Evolutionary conservation across 164 flowering plant species (phyloP).

Genomic region (Chloranthus sessilifolius): DNA sequence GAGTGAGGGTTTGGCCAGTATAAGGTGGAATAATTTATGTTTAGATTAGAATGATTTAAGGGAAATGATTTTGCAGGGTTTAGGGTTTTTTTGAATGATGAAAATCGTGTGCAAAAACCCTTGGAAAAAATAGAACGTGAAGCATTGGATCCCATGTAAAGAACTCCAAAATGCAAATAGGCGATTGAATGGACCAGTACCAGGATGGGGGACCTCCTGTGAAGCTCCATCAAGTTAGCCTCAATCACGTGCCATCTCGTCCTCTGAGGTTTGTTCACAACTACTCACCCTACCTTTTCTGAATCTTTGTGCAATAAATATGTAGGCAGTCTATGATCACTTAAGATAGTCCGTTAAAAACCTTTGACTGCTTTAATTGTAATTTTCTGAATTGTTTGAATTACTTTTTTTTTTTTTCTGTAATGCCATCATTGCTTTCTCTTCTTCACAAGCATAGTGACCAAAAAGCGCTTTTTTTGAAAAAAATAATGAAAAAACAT

Average conservation of each 20-base stretch:
- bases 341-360: too few relatives aligned
- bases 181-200: slow-evolving; percentile 91
- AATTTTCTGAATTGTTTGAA: too few relatives aligned
- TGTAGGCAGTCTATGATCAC: too few relatives aligned
- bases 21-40: too few relatives aligned
- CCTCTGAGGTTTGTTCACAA: slow-evolving; percentile 41
- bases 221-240: slow-evolving; percentile 96
- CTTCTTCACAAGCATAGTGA: too few relatives aligned
- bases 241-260: slow-evolving; percentile 51
- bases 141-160: slow-evolving; percentile 88
- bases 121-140: slow-evolving; percentile 47
- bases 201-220: slow-evolving; percentile 99
- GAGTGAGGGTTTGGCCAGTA: too few relatives aligned
- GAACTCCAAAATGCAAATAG: slow-evolving; percentile 93
- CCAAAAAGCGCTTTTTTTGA: too few relatives aligned
- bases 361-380: too few relatives aligned
- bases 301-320: too few relatives aligned
- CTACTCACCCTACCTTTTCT: not conserved
- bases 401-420: too few relatives aligned
- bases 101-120: slow-evolving; percentile 6
- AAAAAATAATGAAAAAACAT: too few relatives aligned
- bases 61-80: slow-evolving; percentile 33
- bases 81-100: slow-evolving; percentile 6
- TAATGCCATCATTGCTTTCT: too few relatives aligned
- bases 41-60: slow-evolving; percentile 3